Base-by-base conservation (phyloP, 2,329 filamentous ascomycete genomes). In the Aspergillus candidus region DNA sequence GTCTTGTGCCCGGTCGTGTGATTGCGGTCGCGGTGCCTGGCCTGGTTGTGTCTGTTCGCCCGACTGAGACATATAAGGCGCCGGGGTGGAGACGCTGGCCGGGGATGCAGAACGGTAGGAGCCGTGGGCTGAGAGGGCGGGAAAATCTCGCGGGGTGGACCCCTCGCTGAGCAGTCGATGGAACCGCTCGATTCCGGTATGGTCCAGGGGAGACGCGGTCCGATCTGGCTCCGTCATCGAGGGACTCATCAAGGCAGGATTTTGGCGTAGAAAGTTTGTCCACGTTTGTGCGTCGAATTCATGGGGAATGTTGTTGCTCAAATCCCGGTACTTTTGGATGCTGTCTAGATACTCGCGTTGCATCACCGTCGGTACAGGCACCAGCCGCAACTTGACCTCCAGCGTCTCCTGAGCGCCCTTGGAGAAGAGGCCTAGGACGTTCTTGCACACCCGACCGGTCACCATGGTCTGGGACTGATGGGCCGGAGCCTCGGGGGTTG, bases 341-440 rank as follows among this genome's bases (percentile, higher is more conserved):
- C 72, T 80, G 53, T 75, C 75, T 34, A 78, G 61, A 54, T 80
- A 81, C 65, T 82, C 77, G 50, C 71, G 78, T 61, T 82, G 78
- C 51, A 78, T 65, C 29, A 75, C 76, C 41, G 78, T 86, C 13
- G 83, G 77, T 31, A 95, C 83, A 12, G 84, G 84, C 2, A 89
- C 84, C 44, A 98, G 75, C 61, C 88, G 89, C 49, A 98, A 75
- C 65, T 86, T 94, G 53, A 98, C 91, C 69, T 98, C 93, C 47
- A 98, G 71, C 1, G 87, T 97, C 67, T 97, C 90, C 55, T 84
- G 85, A 47, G 70, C 68, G 29, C 87, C 88, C 57, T 86, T 88
- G 32, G 82, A 83, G 62, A 97, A 94, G 17, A 96, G 74, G 8
- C 86, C 87, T 36, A 94, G 74, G 35, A 89, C 71, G 62, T 94